Evolutionary conservation across 2,329 filamentous ascomycete genomes (phyloP).

Genomic region (Colletotrichum sp.): DNA sequence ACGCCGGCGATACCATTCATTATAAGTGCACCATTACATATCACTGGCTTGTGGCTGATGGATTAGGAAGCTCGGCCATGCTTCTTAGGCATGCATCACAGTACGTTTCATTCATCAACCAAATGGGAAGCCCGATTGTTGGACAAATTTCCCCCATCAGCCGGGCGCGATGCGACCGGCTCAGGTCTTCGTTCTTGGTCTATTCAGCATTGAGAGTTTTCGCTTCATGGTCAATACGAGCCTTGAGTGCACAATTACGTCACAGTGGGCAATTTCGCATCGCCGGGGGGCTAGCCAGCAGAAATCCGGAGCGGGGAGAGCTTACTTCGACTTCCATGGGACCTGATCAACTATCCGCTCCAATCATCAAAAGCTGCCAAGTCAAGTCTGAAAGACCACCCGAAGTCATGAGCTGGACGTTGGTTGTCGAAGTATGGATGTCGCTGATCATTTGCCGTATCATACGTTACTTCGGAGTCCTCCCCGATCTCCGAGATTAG

Average conservation of each 20-base stretch:
- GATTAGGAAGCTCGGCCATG: background rate
- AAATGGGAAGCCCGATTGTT: background rate
- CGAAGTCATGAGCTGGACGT: rapidly evolving
- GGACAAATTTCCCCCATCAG: background rate
- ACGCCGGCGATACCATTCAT: background rate
- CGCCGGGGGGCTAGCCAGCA: background rate
- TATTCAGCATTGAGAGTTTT: background rate
- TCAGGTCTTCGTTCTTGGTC: background rate
- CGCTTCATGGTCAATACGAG: background rate
- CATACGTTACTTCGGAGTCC: background rate
- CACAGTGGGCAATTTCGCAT: background rate
- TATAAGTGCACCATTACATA: background rate
- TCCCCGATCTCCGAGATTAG: background rate
- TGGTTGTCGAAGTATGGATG: background rate
- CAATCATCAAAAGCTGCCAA: background rate
- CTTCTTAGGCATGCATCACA: background rate
- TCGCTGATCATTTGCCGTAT: background rate
- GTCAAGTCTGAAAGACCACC: background rate
- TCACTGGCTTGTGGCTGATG: background rate
- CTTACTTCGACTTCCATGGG: background rate
- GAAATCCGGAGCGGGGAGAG: background rate
- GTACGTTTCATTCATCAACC: background rate
- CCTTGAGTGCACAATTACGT: background rate
- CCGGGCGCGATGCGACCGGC: background rate
- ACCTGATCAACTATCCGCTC: background rate